A percentile compares a stretch with the other conserved stretches of the same genome.
phyloP scores from a whole-genome alignment of 345 rosid species.

The Kernera saxatilis region DNA sequence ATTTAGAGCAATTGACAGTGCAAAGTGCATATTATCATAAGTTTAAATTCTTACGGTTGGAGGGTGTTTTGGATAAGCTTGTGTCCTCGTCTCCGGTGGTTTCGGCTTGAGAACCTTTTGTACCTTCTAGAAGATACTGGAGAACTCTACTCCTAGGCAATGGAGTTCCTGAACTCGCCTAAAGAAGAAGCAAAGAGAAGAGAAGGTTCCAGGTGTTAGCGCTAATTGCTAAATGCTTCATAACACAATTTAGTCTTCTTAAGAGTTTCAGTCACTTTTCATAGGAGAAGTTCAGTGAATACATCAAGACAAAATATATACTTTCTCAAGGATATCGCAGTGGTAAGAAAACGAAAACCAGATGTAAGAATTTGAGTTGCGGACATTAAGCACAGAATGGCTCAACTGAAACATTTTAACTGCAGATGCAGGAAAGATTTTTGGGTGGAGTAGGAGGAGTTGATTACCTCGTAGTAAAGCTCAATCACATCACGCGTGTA shows the following conservation, averaged over 20 bases:
- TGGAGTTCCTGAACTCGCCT: conserved; percentile 57
- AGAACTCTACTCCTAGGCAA: conserved; percentile 53
- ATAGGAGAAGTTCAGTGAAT: not conserved
- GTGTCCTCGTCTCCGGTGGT: conserved; percentile 41
- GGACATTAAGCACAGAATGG: not conserved
- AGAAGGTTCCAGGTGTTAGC: not conserved
- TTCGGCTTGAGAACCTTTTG: conserved; percentile 63
- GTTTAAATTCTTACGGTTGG: conserved; percentile 14
- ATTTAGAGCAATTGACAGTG: not conserved
- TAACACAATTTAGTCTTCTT: not conserved
- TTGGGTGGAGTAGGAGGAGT: not conserved
- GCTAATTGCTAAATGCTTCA: not conserved
- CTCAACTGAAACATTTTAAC: not conserved
- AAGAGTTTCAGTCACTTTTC: not conserved
- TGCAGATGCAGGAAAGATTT: not conserved
- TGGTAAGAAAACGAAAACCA: not conserved
- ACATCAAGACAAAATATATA: not conserved
- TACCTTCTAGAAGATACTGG: conserved; percentile 69
- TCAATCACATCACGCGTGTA: conserved; percentile 72
- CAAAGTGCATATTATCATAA: not conserved
- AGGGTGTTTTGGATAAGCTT: conserved; percentile 4
- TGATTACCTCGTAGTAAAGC: conserved; percentile 76
- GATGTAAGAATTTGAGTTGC: not conserved
- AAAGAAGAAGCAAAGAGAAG: conserved; percentile 6
- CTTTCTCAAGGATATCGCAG: not conserved